phyloP scores from a whole-genome alignment of 1,139 yeast genomes.

The Blastobotrys elegans region DNA sequence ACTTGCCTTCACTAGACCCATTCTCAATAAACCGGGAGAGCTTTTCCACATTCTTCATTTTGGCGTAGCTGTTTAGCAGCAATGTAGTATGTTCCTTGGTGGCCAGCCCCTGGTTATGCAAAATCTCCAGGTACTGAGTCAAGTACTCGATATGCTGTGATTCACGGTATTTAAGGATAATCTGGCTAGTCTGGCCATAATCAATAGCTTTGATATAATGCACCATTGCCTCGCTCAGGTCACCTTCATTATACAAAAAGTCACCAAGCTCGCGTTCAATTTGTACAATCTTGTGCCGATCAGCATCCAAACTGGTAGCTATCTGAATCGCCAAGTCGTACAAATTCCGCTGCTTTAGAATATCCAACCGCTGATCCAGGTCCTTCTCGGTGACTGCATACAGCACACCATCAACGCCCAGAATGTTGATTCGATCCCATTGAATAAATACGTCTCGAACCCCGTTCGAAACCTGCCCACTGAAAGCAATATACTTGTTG shows the following conservation, averaged over 20 bases:
- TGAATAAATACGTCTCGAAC: conserved; percentile 51
- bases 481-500: conserved; percentile 68
- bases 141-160: conserved; percentile 69
- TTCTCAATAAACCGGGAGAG: conserved; percentile 53
- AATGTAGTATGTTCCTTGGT: conserved; percentile 77
- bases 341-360: conserved; percentile 63
- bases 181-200: conserved; percentile 55
- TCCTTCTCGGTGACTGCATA: conserved; percentile 65
- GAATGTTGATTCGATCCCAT: conserved; percentile 53
- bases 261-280: conserved; percentile 72
- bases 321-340: conserved; percentile 69
- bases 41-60: conserved; percentile 58
- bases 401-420: conserved; percentile 73
- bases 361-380: conserved; percentile 60
- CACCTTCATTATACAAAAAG: conserved; percentile 58
- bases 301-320: conserved; percentile 47
- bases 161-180: conserved; percentile 78
- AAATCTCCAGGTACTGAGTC: conserved; percentile 57
- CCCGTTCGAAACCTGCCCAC: conserved; percentile 60
- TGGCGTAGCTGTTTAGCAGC: conserved; percentile 76
- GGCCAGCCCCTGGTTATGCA: conserved; percentile 52
- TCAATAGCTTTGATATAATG: conserved; percentile 57
- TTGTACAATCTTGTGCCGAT: conserved; percentile 39
- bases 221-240: conserved; percentile 61
- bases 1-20: conserved; percentile 40